These are phyloP conservation scores for Pulveroboletus sp. DNA, from an alignment of 1,284 basidiomycete species.

Conservation along the genomic window DNA sequence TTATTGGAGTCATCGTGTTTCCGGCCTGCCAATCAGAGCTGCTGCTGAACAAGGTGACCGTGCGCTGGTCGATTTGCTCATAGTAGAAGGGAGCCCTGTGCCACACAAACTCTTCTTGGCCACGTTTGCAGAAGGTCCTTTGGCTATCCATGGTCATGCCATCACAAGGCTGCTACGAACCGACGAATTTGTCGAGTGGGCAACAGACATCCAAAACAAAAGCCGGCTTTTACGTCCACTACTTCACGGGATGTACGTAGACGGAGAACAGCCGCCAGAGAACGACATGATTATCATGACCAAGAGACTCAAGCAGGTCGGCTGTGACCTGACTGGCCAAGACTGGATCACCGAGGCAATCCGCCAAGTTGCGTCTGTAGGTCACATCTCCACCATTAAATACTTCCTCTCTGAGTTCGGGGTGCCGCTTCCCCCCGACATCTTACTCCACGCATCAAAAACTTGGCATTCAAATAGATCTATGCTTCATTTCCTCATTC, in stretches of 20 bases:
- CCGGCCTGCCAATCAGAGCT: constrained; percentile 14
- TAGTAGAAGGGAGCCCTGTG: constrained; percentile 12
- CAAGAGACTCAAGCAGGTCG: too few species aligned
- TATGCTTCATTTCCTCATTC: too few species aligned
- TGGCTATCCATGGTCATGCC: too few species aligned
- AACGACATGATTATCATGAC: too few species aligned
- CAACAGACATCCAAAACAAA: background rate
- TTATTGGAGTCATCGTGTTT: too few species aligned
- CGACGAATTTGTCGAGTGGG: constrained; percentile 18
- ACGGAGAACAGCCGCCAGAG: too few species aligned
- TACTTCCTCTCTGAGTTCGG: background rate
- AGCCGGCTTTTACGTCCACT: background rate
- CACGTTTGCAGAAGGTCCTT: too few species aligned
- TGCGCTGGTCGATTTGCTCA: constrained; percentile 2
- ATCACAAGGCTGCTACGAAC: constrained; percentile 15
- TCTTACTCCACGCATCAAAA: constrained; percentile 12
- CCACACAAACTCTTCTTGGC: constrained; percentile 1
- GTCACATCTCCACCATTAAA: background rate
- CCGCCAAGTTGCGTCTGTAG: background rate
- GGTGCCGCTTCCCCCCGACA: constrained; percentile 7
- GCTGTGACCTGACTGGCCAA: too few species aligned
- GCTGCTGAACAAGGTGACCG: background rate
- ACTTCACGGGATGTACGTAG: too few species aligned
- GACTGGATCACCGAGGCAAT: too few species aligned
- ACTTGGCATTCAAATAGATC: too few species aligned